Percentiles rank a stretch among this genome's conserved stretches.
Evolutionary conservation across 345 rosid genomes (phyloP).

Genomic region (Litchi chinensis): DNA sequence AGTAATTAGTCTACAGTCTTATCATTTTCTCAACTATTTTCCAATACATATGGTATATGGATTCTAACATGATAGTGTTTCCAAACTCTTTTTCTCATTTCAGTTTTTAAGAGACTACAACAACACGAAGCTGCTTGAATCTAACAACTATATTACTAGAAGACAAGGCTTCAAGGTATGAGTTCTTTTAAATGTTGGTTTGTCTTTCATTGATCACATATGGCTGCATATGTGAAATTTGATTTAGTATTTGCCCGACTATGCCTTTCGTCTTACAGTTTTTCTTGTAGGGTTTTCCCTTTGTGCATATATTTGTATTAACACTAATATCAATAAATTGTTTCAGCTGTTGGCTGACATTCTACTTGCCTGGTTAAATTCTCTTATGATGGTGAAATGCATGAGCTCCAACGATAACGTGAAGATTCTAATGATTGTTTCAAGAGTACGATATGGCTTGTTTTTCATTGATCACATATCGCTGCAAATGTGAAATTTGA

Average conservation of each 20-base stretch:
- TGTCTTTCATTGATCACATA: neutral
- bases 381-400: constrained; percentile 8
- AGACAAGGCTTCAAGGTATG: constrained; percentile 28
- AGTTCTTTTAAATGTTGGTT: neutral
- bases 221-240: neutral
- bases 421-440: constrained; percentile 16
- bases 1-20: neutral
- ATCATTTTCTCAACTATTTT: neutral
- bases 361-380: neutral
- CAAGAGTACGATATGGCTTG: neutral
- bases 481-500: neutral
- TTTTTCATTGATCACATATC: neutral
- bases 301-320: no score
- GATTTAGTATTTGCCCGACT: neutral
- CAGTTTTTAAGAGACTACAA: constrained; percentile 28
- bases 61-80: neutral
- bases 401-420: constrained; percentile 12
- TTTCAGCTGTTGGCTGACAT: constrained; percentile 11
- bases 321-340: neutral
- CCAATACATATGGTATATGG: neutral
- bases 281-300: neutral
- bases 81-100: neutral
- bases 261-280: neutral
- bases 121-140: constrained; percentile 26
- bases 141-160: constrained; percentile 23